Evolutionary conservation across 1,139 yeast genomes (phyloP), one percentile per base, ranked within the genome.

Genomic region (Debaryomycetaceae sp.): DNA sequence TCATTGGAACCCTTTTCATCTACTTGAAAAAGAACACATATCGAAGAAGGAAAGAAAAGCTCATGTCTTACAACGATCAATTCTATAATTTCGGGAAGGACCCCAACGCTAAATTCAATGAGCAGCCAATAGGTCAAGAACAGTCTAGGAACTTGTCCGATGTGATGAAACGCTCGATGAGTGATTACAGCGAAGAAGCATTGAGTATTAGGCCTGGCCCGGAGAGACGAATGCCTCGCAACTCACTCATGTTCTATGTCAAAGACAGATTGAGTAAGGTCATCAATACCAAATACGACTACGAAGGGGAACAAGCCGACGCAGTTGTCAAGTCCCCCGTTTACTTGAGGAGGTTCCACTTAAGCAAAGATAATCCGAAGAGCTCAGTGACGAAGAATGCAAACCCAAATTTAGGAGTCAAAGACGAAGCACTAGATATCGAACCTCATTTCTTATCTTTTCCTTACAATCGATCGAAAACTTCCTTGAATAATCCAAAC

Each of bases 331-430:
- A 59, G 41, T 68, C 75, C 4, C 77, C 78, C 0, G 47, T 68
- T 37, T 55, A 66, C 37, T 57, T 72, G 47, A 68, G 65, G 41
- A 55, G 68, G 40, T 72, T 72, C 54, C 64, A 71, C 40, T 50
- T 63, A 27, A 52, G 48, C 30, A 59, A 57, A 23, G 22, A 34
- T 27, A 14, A 14, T 23, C 37, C 39, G 3, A 36, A 6, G 8
- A 34, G 14, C 7, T 11, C 35, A 11, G 34, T 14, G 2, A n/a
- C 13, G 6, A 13, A n/a, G 5, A 24, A 37, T 22, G 30, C 13
- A 20, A 27, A 27, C 11, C 11, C 20, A 27, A 27, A 14, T 17
- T 3, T 27, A 24, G 5, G 24, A 38, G 17, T 9, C 14, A 8
- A 31, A 20, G 22, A 13, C 3, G 8, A 9, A 34, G 17, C 22